phyloP scores from a whole-genome alignment of 2,329 filamentous ascomycete genomes.

The Colletotrichum cordylinicola region DNA sequence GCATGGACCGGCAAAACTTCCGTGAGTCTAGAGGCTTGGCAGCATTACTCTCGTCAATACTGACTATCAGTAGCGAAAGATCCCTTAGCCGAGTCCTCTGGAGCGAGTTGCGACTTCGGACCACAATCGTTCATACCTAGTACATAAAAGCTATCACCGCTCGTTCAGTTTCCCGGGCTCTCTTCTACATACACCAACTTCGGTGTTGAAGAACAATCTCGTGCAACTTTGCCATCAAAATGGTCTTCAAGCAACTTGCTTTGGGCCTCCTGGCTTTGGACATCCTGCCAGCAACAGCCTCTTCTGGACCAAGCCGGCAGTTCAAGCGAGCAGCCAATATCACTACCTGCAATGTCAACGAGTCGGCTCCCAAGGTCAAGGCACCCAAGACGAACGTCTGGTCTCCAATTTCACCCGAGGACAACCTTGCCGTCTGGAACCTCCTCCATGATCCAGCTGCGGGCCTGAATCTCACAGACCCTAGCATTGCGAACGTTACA shows the following conservation, averaged over 20 bases:
- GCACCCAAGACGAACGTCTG: constrained; percentile 47
- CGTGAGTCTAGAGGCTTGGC: neutral
- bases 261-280: neutral
- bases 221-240: neutral
- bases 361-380: constrained; percentile 23
- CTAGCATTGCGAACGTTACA: constrained; percentile 38
- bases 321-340: neutral
- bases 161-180: neutral
- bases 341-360: constrained; percentile 14
- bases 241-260: neutral
- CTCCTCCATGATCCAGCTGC: constrained; percentile 43
- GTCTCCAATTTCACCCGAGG: constrained; percentile 44
- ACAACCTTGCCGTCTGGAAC: constrained; percentile 48
- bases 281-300: neutral
- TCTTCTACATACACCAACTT: fast-evolving
- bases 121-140: neutral
- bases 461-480: constrained; percentile 50
- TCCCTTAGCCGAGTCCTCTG: neutral
- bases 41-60: neutral
- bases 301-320: neutral
- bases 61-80: neutral
- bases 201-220: neutral
- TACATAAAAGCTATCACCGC: neutral
- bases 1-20: neutral
- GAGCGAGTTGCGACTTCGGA: neutral